These are phyloP conservation scores for Biscutella laevigata DNA, from an alignment of 441 rosid species.

Conservation along the genomic window DNA sequence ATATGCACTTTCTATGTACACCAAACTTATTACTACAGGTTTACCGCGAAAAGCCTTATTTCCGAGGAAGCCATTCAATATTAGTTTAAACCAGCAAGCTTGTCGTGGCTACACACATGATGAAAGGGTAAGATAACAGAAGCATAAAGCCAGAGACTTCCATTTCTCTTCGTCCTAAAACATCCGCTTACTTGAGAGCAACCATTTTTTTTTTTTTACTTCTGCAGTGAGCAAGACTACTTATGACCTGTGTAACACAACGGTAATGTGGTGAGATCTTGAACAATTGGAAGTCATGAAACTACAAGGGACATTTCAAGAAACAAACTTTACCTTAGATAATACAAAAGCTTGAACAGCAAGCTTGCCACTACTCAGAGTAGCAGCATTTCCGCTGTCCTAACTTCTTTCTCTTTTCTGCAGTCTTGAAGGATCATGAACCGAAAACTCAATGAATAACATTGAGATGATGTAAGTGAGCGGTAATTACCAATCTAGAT, in stretches of 20 bases:
- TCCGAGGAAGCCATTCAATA: slow-evolving; percentile 1
- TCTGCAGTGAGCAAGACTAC: slow-evolving; percentile 63
- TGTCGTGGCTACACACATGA: slow-evolving; percentile 24
- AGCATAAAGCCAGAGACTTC: slow-evolving; percentile 33
- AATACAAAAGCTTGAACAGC: slow-evolving; percentile 74
- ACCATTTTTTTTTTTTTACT: slow-evolving; percentile 44
- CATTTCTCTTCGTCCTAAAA: slow-evolving; percentile 24
- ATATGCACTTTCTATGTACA: slow-evolving; percentile 19
- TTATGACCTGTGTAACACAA: slow-evolving; percentile 57
- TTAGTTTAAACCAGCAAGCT: background rate
- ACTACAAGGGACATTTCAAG: background rate
- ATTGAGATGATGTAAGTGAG: background rate
- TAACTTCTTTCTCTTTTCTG: slow-evolving; percentile 33
- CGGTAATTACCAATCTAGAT: background rate
- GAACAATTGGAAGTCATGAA: background rate
- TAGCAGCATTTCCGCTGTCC: slow-evolving; percentile 80
- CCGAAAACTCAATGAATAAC: background rate
- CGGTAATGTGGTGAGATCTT: background rate
- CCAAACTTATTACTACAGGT: slow-evolving; percentile 19
- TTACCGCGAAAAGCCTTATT: slow-evolving; percentile 15
- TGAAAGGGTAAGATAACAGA: slow-evolving; percentile 30
- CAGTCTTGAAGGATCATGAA: slow-evolving; percentile 13
- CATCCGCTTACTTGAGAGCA: slow-evolving; percentile 33
- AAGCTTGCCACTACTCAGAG: slow-evolving; percentile 63
- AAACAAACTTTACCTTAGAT: slow-evolving; percentile 59